Evolutionary conservation across 169 alveolate genomes (phyloP).

Genomic region (Prorocentrum cordatum): DNA sequence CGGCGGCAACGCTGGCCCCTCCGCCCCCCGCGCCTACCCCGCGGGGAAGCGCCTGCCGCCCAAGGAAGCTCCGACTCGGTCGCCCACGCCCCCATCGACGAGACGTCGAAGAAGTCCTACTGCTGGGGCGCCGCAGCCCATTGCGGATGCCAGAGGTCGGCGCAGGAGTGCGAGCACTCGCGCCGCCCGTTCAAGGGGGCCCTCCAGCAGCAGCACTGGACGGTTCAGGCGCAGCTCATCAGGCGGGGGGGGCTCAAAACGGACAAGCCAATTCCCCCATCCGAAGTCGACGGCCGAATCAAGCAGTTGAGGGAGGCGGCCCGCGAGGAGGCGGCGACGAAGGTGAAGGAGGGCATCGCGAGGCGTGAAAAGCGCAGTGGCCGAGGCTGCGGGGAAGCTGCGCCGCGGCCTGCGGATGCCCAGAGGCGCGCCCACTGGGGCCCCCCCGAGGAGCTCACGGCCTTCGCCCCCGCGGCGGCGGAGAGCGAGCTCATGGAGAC

Average conservation of each 20-base stretch:
- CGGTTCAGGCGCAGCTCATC: background rate
- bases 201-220: background rate
- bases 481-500: no score
- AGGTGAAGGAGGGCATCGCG: no score
- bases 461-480: no score
- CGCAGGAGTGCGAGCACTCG: background rate
- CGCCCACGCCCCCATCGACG: background rate
- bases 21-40: background rate
- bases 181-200: background rate
- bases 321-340: background rate
- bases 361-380: no score
- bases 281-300: slow-evolving; percentile 3
- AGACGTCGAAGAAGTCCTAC: background rate
- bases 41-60: background rate
- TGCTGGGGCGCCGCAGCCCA: background rate
- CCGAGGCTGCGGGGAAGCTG: no score
- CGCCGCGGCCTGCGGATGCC: no score
- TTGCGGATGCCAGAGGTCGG: background rate
- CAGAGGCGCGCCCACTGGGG: no score
- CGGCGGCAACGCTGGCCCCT: background rate
- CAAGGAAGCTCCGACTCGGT: background rate
- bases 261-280: background rate
- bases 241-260: background rate
- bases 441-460: no score
- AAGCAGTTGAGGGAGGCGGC: background rate